phyloP scores from a whole-genome alignment of 345 rosid genomes.

The Abelmoschus esculentus region DNA sequence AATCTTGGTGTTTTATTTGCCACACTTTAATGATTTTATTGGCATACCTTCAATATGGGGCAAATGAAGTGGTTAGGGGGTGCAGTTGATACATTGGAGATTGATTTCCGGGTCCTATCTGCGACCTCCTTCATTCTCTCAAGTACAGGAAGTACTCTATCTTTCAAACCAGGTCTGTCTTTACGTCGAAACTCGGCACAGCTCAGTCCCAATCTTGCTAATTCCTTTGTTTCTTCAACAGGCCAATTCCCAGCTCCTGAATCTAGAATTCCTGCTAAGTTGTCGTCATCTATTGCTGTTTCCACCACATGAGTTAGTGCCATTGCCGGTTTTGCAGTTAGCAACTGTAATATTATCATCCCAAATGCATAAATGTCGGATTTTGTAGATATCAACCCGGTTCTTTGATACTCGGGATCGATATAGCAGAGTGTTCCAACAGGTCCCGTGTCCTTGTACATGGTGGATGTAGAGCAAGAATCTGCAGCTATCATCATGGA shows the following conservation, averaged over 20 bases:
- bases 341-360: constrained; percentile 67
- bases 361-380: constrained; percentile 86
- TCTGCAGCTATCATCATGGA: constrained; percentile 50
- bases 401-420: constrained; percentile 90
- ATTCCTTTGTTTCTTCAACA: constrained; percentile 51
- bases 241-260: constrained; percentile 77
- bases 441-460: constrained; percentile 48
- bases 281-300: constrained; percentile 39
- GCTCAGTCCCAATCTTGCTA: constrained; percentile 59
- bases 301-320: constrained; percentile 61
- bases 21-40: neutral
- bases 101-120: constrained; percentile 22
- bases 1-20: neutral
- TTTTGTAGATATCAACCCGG: constrained; percentile 59
- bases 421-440: constrained; percentile 82
- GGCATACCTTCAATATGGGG: constrained; percentile 66
- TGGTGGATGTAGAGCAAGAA: constrained; percentile 22
- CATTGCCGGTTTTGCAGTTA: constrained; percentile 70
- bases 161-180: constrained; percentile 63
- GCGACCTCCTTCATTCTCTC: constrained; percentile 57
- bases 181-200: constrained; percentile 70
- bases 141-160: constrained; percentile 56
- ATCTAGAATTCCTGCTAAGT: constrained; percentile 49
- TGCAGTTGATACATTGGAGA: constrained; percentile 7
- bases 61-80: constrained; percentile 69